phyloP scores from a whole-genome alignment of 1,139 yeast species.

The Eremothecium gossypii region DNA sequence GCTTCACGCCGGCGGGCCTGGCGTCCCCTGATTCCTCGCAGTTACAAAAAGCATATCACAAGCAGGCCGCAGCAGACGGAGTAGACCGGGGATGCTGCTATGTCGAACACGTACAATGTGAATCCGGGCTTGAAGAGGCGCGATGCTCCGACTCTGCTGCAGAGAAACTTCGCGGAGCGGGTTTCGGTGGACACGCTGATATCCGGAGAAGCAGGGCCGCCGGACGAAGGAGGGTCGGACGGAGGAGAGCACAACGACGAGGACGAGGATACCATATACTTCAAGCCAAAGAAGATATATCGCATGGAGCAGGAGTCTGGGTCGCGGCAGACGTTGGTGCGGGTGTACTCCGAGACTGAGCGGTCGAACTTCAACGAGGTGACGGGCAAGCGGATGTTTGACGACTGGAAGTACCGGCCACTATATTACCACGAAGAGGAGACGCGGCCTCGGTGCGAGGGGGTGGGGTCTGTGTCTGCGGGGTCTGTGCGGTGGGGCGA shows the following conservation, averaged over 20 bases:
- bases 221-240: not conserved
- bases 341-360: slow-evolving; percentile 51
- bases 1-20: no score
- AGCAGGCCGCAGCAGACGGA: no score
- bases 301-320: slow-evolving; percentile 13
- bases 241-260: slow-evolving; percentile 2
- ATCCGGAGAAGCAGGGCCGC: not conserved
- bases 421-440: slow-evolving; percentile 8
- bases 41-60: no score
- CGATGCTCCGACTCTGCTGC: slow-evolving; percentile 5
- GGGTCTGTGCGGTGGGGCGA: slow-evolving; percentile 29
- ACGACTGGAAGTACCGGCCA: slow-evolving; percentile 40
- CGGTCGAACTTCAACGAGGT: slow-evolving; percentile 42
- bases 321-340: slow-evolving; percentile 27
- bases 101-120: slow-evolving; percentile 5
- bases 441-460: not conserved
- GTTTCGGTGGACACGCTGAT: slow-evolving; percentile 7
- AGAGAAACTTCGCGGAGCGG: slow-evolving; percentile 7
- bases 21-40: no score
- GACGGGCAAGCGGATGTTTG: slow-evolving; percentile 41
- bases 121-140: slow-evolving; percentile 4
- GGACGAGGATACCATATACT: slow-evolving; percentile 14
- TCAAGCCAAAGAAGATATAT: slow-evolving; percentile 16
- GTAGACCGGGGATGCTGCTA: slow-evolving; percentile 1
- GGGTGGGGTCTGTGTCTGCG: slow-evolving; percentile 3